Evolutionary conservation across 2,329 filamentous ascomycete genomes (phyloP), one percentile per base, ranked within the genome.

Genomic region (Xylariaceae sp.): DNA sequence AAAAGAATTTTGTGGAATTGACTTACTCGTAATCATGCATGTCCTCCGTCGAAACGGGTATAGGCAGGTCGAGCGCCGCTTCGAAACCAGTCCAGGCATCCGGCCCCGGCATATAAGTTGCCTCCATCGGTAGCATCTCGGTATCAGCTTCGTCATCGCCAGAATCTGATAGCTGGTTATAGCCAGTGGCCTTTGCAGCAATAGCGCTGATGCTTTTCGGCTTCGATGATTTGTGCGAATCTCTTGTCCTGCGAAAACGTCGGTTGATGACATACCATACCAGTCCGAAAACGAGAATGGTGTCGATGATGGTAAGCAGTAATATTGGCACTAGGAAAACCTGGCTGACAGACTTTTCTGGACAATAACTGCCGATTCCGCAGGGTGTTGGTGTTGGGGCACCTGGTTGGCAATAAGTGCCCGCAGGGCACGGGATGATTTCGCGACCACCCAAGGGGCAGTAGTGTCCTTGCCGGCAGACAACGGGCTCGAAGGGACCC

Each of bases 331-430:
- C 61, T 12, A 75, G 55, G 42, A 68, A 70, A 6, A 71, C 63
- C 48, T 80, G 67, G 41, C 62, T 69, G 1, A 59, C 57, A 3
- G 75, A 71, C 1, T 70, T 71, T 42, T 67, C 68, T 0, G 72
- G 74, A 49, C 78, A 82, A 4, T 61, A 54, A 31, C 76, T 76
- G 1, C 73, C 75, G 3, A 65, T 44, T 14, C 62, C 62, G 51
- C 78, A 82, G 11, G 73, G 72, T 3, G 71, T 75, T 1, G 78
- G 75, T 6, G 68, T 63, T 1, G 70, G 59, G 5, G 74, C 71
- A 6, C 78, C 78, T 0, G 71, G 69, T 30, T 76, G 76, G 52
- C 78, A 82, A 54, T 76, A 82, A 2, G 68, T 67, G 19, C 76
- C 76, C 9, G 64, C 51, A 0, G 75, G 76, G 45, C 78, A 81